Percentiles rank a stretch among this genome's conserved stretches.
Evolutionary conservation across 768 basidiomycete genomes (phyloP).

Genomic region (Naganishia vishniacii): DNA sequence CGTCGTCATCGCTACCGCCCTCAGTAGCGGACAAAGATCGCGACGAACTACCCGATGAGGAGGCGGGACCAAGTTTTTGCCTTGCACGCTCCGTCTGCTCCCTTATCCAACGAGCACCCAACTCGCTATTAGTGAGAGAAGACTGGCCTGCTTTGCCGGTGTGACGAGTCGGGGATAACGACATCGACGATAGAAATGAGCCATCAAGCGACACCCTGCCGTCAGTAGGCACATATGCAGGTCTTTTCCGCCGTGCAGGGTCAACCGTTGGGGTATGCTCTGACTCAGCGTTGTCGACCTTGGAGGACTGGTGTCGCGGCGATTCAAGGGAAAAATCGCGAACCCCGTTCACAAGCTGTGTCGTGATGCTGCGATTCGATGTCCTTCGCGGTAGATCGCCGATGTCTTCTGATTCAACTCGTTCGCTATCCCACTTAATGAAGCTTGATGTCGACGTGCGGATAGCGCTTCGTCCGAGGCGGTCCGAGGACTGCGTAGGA

Average conservation of each 20-base stretch:
- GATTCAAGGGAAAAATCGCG: not conserved
- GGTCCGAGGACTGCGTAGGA: too few relatives aligned
- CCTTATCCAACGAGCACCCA: conserved; percentile 72
- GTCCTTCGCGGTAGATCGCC: not conserved
- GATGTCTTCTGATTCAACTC: too few relatives aligned
- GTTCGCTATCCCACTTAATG: too few relatives aligned
- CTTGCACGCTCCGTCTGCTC: conserved; percentile 59
- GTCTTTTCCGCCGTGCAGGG: not conserved
- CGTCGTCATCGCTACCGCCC: conserved; percentile 33
- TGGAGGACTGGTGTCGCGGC: too few relatives aligned
- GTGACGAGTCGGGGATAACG: not conserved
- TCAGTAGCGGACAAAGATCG: not conserved
- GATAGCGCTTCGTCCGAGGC: too few relatives aligned
- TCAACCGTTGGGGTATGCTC: too few relatives aligned
- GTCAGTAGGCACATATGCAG: not conserved
- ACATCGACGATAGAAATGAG: not conserved
- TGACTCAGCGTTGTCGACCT: too few relatives aligned
- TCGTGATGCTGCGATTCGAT: not conserved
- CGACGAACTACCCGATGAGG: conserved; percentile 1
- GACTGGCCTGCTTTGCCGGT: not conserved
- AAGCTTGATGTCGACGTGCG: too few relatives aligned
- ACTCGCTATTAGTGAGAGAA: conserved; percentile 54
- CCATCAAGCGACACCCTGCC: not conserved
- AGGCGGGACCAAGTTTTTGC: conserved; percentile 52
- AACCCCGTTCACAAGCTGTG: not conserved